These are phyloP conservation scores for Carex kokanica DNA, from an alignment of 176 grass and related monocot genomes.

Conservation along the genomic window DNA sequence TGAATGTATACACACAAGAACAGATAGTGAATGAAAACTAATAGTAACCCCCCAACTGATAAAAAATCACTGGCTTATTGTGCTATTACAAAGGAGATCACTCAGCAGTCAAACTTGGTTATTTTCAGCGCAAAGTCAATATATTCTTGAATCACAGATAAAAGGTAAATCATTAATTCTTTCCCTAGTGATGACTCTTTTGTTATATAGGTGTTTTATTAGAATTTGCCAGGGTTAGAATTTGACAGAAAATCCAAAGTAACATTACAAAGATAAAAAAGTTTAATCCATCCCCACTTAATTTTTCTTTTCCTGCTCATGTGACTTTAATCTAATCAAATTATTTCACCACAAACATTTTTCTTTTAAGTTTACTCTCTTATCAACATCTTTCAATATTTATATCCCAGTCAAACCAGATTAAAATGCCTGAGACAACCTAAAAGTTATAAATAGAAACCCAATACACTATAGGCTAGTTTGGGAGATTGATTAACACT, in stretches of 20 bases:
- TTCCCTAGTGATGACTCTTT: not conserved
- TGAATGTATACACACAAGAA: too few relatives aligned
- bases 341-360: not conserved
- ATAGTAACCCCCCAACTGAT: too few relatives aligned
- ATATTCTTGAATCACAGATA: not conserved
- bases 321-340: not conserved
- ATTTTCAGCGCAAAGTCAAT: not conserved
- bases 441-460: not conserved
- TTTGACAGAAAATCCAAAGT: not conserved
- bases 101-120: not conserved
- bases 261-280: not conserved
- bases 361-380: not conserved
- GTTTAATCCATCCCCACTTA: not conserved
- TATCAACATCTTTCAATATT: not conserved
- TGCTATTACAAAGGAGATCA: not conserved
- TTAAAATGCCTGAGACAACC: not conserved
- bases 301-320: not conserved
- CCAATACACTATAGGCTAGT: not conserved
- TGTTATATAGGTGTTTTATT: not conserved
- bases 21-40: too few relatives aligned
- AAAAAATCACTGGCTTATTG: not conserved
- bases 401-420: not conserved
- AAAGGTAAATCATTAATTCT: not conserved
- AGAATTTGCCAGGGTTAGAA: not conserved
- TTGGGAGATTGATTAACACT: not conserved